Conservation (phyloP, 805 yeast species). For the Metschnikowia sp. region DNA sequence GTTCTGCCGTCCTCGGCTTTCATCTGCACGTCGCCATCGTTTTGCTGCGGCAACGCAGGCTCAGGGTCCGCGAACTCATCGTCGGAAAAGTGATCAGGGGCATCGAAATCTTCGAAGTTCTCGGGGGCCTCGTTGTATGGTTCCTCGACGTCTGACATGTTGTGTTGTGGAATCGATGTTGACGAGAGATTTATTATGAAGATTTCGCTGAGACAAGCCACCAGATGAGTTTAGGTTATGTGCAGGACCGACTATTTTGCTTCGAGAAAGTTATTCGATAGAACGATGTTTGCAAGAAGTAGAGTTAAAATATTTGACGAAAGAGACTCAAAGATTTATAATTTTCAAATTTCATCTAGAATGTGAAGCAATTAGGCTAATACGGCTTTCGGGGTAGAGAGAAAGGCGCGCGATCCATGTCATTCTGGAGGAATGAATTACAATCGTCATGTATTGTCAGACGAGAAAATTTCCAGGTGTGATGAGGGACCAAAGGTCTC, state of each 20-base stretch:
- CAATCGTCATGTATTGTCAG: no score
- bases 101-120: constrained; percentile 77
- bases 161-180: constrained; percentile 1
- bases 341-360: no score
- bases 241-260: background rate
- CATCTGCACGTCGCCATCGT: constrained; percentile 39
- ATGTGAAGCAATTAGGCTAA: no score
- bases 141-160: constrained; percentile 44
- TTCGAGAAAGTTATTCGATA: no score
- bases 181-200: background rate
- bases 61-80: constrained; percentile 50
- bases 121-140: constrained; percentile 69
- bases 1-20: constrained; percentile 69
- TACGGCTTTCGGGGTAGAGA: no score
- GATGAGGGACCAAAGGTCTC: no score
- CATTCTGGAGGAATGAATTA: no score
- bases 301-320: no score
- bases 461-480: no score
- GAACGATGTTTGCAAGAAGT: no score
- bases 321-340: no score
- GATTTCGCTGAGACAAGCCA: constrained; percentile 3
- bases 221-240: background rate
- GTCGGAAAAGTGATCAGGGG: constrained; percentile 74
- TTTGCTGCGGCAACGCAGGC: constrained; percentile 17
- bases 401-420: no score